Base-by-base conservation (phyloP, 2,329 filamentous ascomycete genomes). In the Cordyceps tenuipes region DNA sequence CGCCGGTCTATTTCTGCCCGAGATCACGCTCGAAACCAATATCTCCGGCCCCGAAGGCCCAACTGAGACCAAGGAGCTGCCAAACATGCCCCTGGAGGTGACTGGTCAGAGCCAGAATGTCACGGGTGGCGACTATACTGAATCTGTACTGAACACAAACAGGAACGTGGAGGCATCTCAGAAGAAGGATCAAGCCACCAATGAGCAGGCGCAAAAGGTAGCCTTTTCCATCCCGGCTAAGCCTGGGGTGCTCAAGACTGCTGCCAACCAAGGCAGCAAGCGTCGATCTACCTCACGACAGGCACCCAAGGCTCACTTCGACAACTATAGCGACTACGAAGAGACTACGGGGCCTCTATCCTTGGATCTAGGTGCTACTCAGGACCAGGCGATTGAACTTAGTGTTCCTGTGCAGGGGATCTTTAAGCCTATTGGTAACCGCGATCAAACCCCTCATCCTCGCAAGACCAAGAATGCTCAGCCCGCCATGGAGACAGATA, bases 191-290 rank as follows among this genome's bases (percentile, higher is more conserved):
- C 63, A 64, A 6, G 47, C 57, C 7, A 61, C 59, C 10, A 68
- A 69, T 21, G 66, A 65, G 43, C 72, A 74, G 34, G 66, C 64
- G 41, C 72, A 74, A 29, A 76, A 74, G 63, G 75, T 76, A 44
- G 73, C 74, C 15, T 77, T 77, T 61, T 72, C 75, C 2, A 68
- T 77, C 10, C 75, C 76, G 4, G 71, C 73, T 48, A 71, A 70
- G 56, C 65, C 71, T 2, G 66, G 53, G 36, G 59, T 68, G 0
- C 65, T 65, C 36, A 68, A 61, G 21, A 66, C 61, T 54, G 68
- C 69, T 10, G 74, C 75, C 9, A 77, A 77, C 64, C 71, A 72
- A 55, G 73, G 75, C 13, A 77, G 75, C 70, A 77, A 77, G 67
- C 72, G 73, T 53, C 64, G 68, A 55, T 62, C 64, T n/a, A 66